phyloP scores from a whole-genome alignment of 192 early-diverging fungal genomes.

The Backusella sp. region DNA sequence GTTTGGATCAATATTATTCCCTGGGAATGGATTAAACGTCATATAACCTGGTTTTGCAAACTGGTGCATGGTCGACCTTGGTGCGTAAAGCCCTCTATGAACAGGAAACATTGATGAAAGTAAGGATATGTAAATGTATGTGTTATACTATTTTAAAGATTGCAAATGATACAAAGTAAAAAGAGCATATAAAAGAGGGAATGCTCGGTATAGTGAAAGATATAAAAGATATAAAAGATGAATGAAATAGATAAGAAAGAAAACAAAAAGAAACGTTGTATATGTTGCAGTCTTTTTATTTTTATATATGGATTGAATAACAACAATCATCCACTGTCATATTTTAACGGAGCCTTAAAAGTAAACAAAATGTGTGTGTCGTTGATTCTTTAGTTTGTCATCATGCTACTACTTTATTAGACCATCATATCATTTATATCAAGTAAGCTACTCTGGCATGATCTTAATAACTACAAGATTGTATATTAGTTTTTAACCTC shows the following conservation, averaged over 20 bases:
- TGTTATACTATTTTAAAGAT: not conserved
- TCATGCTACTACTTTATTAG: not conserved
- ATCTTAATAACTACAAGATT: not conserved
- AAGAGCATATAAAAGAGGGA: slow-evolving; percentile 4
- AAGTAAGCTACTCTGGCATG: not conserved
- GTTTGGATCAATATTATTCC: not conserved
- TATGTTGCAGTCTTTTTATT: not conserved
- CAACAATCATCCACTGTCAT: not conserved
- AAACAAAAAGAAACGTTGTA: not conserved
- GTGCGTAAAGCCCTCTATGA: not conserved
- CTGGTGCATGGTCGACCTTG: not conserved
- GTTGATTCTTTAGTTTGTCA: not conserved
- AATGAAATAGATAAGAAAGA: not conserved
- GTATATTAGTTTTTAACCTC: too few species aligned
- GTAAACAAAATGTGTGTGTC: not conserved
- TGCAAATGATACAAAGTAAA: not conserved
- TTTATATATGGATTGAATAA: not conserved
- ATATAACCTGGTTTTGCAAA: not conserved
- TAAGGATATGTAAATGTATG: not conserved
- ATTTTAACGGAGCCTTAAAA: slow-evolving; percentile 8
- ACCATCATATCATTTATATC: not conserved
- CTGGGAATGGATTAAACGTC: not conserved
- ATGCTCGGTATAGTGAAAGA: not conserved
- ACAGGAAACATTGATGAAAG: not conserved
- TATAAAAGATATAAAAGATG: not conserved